These are phyloP conservation scores for Suillus sp. DNA, from an alignment of 768 basidiomycete species.

Conservation along the genomic window DNA sequence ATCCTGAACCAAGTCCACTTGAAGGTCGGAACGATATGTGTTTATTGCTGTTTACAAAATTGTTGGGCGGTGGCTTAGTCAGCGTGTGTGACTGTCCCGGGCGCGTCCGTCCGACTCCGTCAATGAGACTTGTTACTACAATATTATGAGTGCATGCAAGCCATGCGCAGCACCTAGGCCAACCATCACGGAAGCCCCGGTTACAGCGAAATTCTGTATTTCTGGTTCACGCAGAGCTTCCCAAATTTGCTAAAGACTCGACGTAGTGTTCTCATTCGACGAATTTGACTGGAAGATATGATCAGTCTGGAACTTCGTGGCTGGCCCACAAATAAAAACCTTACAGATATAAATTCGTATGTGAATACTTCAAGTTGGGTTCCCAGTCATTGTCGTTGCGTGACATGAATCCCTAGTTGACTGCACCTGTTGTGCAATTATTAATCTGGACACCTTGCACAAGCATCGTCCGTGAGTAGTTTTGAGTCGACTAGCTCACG, in stretches of 20 bases:
- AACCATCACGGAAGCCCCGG: too few relatives aligned
- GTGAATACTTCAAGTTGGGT: background rate
- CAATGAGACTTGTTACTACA: too few relatives aligned
- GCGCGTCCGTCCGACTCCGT: too few relatives aligned
- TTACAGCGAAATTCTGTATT: background rate
- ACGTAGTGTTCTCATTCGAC: background rate
- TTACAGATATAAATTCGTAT: background rate
- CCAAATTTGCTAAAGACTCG: background rate
- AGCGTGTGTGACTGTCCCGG: background rate
- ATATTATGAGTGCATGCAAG: too few relatives aligned
- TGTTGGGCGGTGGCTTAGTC: constrained; percentile 2
- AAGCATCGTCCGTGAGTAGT: background rate
- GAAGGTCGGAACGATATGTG: background rate
- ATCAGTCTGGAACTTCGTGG: background rate
- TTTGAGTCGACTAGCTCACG: background rate
- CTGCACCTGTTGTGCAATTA: background rate
- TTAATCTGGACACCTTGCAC: background rate
- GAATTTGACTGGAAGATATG: background rate
- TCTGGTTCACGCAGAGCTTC: background rate
- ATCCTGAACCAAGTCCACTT: background rate
- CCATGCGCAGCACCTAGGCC: too few relatives aligned
- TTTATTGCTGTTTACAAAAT: constrained; percentile 8
- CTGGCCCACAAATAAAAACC: background rate
- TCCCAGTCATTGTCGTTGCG: background rate
- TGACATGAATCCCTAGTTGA: background rate